Conservation (phyloP, 257 asterid species). For the Jasminum sambac region DNA sequence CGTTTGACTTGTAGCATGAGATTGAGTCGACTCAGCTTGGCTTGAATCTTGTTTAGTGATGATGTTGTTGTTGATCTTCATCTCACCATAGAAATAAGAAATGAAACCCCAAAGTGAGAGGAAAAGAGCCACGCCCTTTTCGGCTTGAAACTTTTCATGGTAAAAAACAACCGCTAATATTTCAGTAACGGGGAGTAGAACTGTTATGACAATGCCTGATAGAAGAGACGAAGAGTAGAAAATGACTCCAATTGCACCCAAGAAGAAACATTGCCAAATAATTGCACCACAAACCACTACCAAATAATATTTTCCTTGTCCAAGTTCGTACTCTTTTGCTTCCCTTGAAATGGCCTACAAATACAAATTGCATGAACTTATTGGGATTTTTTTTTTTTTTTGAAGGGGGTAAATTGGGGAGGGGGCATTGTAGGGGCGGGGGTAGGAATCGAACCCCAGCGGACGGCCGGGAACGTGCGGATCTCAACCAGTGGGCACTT, state of each 20-base stretch:
- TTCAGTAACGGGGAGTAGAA: neutral
- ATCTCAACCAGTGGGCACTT: too few species aligned
- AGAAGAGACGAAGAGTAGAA: conserved; percentile 5
- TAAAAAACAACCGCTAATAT: neutral
- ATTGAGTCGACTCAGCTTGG: neutral
- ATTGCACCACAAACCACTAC: neutral
- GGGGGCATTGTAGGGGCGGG: too few species aligned
- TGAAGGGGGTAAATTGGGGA: too few species aligned
- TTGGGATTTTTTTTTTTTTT: too few species aligned
- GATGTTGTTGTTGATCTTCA: neutral
- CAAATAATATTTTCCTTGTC: conserved; percentile 1
- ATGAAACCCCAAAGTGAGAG: neutral
- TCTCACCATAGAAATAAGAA: conserved; percentile 1
- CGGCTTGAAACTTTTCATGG: neutral
- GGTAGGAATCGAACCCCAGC: too few species aligned
- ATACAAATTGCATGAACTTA: neutral
- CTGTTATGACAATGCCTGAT: neutral
- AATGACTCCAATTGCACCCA: conserved; percentile 1
- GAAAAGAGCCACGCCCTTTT: neutral
- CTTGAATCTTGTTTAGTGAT: neutral
- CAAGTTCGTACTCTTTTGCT: conserved; percentile 1
- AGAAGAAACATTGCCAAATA: conserved; percentile 3
- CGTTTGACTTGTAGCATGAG: neutral
- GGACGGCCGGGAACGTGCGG: too few species aligned
- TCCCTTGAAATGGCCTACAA: neutral